Percentiles rank a stretch among this genome's conserved stretches.
Conservation (phyloP, 2,329 filamentous ascomycete species). For the Cercospora citrullina region DNA sequence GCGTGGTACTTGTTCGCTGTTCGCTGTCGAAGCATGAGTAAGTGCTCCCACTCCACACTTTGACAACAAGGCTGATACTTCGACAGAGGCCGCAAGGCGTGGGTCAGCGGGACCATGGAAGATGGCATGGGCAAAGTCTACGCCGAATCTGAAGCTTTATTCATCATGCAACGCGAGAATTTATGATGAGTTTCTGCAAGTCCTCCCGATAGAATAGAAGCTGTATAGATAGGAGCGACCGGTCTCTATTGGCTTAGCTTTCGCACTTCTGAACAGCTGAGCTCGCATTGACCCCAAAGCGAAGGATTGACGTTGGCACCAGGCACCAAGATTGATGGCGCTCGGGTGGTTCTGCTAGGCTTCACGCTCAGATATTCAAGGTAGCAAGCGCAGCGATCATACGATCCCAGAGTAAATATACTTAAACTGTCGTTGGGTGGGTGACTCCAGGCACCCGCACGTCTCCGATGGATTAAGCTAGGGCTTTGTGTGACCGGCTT, state of each 20-base stretch:
- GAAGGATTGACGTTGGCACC: background rate
- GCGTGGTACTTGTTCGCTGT: slow-evolving; percentile 16
- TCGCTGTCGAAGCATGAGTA: slow-evolving; percentile 8
- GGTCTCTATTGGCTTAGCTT: background rate
- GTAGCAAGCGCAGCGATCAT: background rate
- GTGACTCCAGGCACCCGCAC: background rate
- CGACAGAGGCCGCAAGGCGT: slow-evolving; percentile 16
- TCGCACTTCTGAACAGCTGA: background rate
- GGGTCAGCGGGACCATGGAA: slow-evolving; percentile 18
- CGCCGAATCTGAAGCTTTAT: slow-evolving; percentile 8
- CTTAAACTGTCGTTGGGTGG: background rate
- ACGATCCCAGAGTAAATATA: background rate
- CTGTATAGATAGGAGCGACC: background rate
- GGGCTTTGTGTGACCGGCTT: background rate
- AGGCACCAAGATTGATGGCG: background rate
- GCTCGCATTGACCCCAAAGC: background rate
- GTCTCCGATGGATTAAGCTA: background rate
- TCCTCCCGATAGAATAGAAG: background rate
- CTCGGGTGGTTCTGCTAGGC: background rate
- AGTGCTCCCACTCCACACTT: background rate
- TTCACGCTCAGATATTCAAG: background rate
- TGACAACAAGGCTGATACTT: background rate
- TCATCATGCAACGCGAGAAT: slow-evolving; percentile 12
- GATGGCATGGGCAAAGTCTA: slow-evolving; percentile 19
- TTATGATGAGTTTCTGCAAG: background rate